Conservation (phyloP, 805 yeast genomes). For the Saturnispora kantuleensis region DNA sequence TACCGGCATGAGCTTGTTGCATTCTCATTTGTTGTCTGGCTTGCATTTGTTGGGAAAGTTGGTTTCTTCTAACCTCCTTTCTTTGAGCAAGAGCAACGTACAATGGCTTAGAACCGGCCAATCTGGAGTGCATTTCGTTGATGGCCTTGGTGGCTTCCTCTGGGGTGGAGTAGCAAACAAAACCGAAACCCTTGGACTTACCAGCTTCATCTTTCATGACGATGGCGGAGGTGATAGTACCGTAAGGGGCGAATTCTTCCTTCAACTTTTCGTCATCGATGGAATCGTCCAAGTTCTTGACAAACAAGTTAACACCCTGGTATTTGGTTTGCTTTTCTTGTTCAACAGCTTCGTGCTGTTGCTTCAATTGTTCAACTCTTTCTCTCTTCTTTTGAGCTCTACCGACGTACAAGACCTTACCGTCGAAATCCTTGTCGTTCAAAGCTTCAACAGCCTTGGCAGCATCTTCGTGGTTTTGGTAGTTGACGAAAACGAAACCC, state of each 20-base stretch:
- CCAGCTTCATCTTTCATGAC: constrained; percentile 93
- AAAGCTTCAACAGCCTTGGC: constrained; percentile 84
- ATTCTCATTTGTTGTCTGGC: constrained; percentile 97
- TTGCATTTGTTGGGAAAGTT: constrained; percentile 94
- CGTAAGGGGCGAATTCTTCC: constrained; percentile 89
- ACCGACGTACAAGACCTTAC: constrained; percentile 86
- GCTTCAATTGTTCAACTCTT: constrained; percentile 91
- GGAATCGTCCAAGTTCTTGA: constrained; percentile 92
- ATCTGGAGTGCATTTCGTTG: constrained; percentile 95
- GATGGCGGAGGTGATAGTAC: constrained; percentile 90
- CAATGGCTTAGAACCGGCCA: constrained; percentile 90
- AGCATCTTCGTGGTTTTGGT: constrained; percentile 78
- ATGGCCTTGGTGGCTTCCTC: constrained; percentile 99
- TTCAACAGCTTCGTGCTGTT: constrained; percentile 86
- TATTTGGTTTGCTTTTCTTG: constrained; percentile 86
- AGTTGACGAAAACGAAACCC: constrained; percentile 96
- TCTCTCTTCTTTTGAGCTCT: constrained; percentile 99
- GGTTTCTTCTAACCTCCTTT: constrained; percentile 94
- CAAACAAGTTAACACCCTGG: constrained; percentile 95
- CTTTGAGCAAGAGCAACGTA: constrained; percentile 99
- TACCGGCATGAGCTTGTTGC: constrained; percentile 86
- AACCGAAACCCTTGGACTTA: constrained; percentile 96
- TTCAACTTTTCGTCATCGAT: constrained; percentile 84
- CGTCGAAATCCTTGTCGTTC: constrained; percentile 77
- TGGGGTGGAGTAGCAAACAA: constrained; percentile 94